Base-by-base conservation (phyloP, 768 basidiomycete species). In the Xerocomus potaroensis region DNA sequence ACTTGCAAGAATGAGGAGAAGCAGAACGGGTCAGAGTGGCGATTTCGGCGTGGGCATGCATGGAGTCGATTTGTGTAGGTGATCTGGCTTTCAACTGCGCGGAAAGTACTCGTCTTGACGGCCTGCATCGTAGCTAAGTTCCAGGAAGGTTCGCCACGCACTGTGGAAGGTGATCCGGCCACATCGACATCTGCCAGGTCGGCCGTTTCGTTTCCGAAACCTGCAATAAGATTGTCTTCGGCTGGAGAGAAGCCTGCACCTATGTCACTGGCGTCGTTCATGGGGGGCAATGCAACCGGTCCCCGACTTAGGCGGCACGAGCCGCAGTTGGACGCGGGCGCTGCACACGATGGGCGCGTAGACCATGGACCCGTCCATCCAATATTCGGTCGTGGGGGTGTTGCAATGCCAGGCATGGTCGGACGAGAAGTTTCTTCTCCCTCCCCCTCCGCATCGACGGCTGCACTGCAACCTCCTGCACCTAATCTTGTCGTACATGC, bases 181-280 rank as follows among this genome's bases (percentile, higher is more conserved):
- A 9, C 40, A 22, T 45, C 51, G 12, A 12, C 16, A 15, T 51
- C 48, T 5, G 53, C 53, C 11, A 52, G 42, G 32, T 36, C 45
- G 23, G 16, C 41, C 6, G 27, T 37, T 14, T 24, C 53, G 8
- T 23, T 52, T 5, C 41, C 58, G 2, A 56, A 54, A 27, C 45
- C 57, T 27, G 45, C 53, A 43, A 34, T 47, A 4, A 60, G 55
- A 23, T 12, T 43, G 30, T 18, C 31, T 3, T 31, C 53, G 35
- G 39, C 49, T 14, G 53, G 55, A 16, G 10, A 14, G 37, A 73
- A 67, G 42, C 50, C 73, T 3, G 70, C 76, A 33, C 71, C 80
- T 10, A 80, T 85, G 8, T 91, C 89, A 3, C 74, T 91, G 22
- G 88, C 89, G 0, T 77, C 83, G 2, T 88, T 91, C 62, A 91